Base-by-base conservation (phyloP, 1,284 basidiomycete species). In the Cystobasidium sp. region DNA sequence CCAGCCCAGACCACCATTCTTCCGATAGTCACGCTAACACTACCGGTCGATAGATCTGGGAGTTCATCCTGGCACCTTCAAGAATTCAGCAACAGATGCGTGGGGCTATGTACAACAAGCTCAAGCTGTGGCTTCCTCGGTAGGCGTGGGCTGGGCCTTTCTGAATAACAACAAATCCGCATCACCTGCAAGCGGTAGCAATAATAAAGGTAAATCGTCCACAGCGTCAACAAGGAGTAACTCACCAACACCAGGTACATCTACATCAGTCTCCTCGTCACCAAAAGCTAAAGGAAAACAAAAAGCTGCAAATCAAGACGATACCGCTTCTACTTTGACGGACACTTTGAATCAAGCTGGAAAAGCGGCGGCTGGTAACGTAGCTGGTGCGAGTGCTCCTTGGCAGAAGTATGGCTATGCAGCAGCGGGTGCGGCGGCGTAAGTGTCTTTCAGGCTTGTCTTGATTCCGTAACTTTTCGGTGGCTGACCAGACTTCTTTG, bases 41-140 rank as follows among this genome's bases (percentile, higher is more conserved):
- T 68, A 3, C 41, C 6, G 22, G 37, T 18, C n/a, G 6, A 31
- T 52, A 66, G 64, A 76, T 47, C 80, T 81, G 14, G 82, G 82
- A 18, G 80, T 83, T 0, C 79, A 83, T 61, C 82, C 82, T n/a
- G 77, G 79, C 46, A 80, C 80, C 0, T 83, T 83, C 70, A 80
- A 80, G 75, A 77, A 83, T 70, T 77, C 79, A n/a, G 78, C 81
- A 71, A 78, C 77, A 62, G 81, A 82, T 67, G 81, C 80, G 49
- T 77, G 76, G 8, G 74, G 74, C 24, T 81, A 81, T 59, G 70
- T 79, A 7, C 77, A 80, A 66, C 77, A 79, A 4, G 80, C 80
- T 18, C 78, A 79, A 47, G 78, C 58, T 24, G 44, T 81, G n/a
- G 78, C 69, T 37, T 66, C 75, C 5, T 59, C 69, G 5, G 68